Evolutionary conservation across 306 rosid species (phyloP), one percentile per base, ranked within the genome.

Genomic region (Lithocarpus polystachyus): DNA sequence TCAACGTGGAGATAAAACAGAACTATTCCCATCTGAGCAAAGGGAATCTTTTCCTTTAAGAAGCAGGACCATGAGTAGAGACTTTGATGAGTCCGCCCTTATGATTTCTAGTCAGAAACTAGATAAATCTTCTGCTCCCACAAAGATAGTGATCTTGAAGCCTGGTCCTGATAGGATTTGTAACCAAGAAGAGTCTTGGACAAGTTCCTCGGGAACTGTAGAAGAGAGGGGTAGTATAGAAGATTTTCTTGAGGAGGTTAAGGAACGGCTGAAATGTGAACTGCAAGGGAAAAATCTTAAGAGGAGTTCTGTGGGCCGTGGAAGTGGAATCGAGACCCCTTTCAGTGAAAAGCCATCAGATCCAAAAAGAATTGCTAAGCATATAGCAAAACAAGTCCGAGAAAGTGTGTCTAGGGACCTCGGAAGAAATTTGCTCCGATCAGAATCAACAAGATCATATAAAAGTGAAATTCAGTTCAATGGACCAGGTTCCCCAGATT

Each of bases 191-290:
- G 97, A 89, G 74, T 75, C 84, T 75, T 87, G 92, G 96, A 87
- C 82, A 29, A 79, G 76, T 76, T 85, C 96, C 51, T 83, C 97
- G 5, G 79, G 83, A 76, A 83, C 83, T 80, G 83, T 83, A 79
- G 90, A 71, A 26, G 91, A 91, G 26, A 89, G 92, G 80, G 90
- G 84, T 72, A 92, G 92, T 74, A 87, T 96, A 77, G 96, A 93
- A 82, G 97, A 93, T 81, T 91, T 96, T 83, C 98, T 96, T 29
- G 91, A 90, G 83, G 99, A 96, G 88, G 99, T 96, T 77, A 93
- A 82, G 86, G 96, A 91, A 81, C 88, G 94, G 71, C 84, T 96
- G 80, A 91, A 84, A 81, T 89, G 87, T 55, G 99, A 96, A 82
- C 85, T 88, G 73, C 91, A 88, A 79, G 98, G 98, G 65, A 90